Conservation (phyloP, 1,284 basidiomycete species). For the Austroboletus novae-zelandiae region DNA sequence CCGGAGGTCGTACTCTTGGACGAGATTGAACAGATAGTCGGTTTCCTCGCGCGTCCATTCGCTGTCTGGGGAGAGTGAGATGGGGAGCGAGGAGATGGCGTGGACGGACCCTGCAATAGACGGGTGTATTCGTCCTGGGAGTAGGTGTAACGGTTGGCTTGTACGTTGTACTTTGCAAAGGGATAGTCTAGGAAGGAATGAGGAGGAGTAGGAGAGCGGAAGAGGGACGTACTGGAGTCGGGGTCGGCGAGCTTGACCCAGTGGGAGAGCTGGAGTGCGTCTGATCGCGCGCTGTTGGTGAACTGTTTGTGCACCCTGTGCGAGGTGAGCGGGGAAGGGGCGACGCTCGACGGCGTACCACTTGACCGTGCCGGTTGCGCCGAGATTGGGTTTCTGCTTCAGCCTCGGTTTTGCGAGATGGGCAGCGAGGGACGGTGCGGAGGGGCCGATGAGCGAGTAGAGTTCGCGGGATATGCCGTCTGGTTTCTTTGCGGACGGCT, state of each 20-base stretch:
- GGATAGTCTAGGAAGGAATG: slow-evolving; percentile 52
- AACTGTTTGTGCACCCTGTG: slow-evolving; percentile 75
- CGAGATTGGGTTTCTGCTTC: slow-evolving; percentile 80
- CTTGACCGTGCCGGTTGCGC: slow-evolving; percentile 59
- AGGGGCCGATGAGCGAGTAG: slow-evolving; percentile 91
- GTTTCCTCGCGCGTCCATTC: slow-evolving; percentile 96
- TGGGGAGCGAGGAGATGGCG: neutral
- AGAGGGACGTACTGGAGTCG: slow-evolving; percentile 44
- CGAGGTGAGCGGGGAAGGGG: neutral
- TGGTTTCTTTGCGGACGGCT: slow-evolving; percentile 54
- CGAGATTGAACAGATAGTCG: slow-evolving; percentile 85
- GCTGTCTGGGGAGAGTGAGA: slow-evolving; percentile 48
- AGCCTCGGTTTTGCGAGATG: slow-evolving; percentile 79
- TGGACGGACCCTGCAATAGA: slow-evolving; percentile 66
- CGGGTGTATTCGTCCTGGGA: slow-evolving; percentile 89
- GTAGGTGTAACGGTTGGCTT: slow-evolving; percentile 73
- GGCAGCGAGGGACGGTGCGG: slow-evolving; percentile 78
- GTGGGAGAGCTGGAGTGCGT: slow-evolving; percentile 60
- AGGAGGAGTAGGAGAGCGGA: neutral
- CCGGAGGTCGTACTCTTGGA: slow-evolving; percentile 82
- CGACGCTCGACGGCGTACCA: slow-evolving; percentile 45
- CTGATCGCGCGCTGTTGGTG: slow-evolving; percentile 61
- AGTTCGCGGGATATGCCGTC: slow-evolving; percentile 93
- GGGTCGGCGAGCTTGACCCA: slow-evolving; percentile 67
- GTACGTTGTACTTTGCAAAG: slow-evolving; percentile 81